phyloP scores from a whole-genome alignment of 2,329 filamentous ascomycete species.

The Exophiala viscosa region DNA sequence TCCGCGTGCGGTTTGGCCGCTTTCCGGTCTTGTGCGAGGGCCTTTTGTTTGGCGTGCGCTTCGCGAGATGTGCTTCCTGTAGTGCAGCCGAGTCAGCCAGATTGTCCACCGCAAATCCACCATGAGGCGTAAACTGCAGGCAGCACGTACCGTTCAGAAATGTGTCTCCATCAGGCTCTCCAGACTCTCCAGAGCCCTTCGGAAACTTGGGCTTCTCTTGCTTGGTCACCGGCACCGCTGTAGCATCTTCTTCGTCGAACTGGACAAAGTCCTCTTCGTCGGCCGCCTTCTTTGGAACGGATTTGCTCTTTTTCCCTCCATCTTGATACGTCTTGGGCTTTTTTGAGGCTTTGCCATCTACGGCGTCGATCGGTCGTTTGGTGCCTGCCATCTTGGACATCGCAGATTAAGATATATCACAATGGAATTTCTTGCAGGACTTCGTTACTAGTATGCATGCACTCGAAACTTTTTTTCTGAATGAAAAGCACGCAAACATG shows the following conservation, averaged over 20 bases:
- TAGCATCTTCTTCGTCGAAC: slow-evolving; percentile 1
- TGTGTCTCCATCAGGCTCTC: slow-evolving; percentile 3
- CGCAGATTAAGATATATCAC: not conserved
- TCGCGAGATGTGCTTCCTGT: slow-evolving; percentile 70
- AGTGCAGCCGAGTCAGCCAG: slow-evolving; percentile 1
- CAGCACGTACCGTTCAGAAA: slow-evolving; percentile 14
- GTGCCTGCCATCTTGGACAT: slow-evolving; percentile 23
- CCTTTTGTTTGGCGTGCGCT: slow-evolving; percentile 89
- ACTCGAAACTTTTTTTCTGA: not conserved
- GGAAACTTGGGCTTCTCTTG: not conserved
- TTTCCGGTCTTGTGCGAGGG: slow-evolving; percentile 81
- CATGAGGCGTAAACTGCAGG: not conserved
- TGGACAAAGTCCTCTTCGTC: slow-evolving; percentile 1
- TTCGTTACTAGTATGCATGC: not conserved
- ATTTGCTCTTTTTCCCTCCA: slow-evolving; percentile 2
- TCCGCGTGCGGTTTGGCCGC: slow-evolving; percentile 90
- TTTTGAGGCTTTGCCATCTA: slow-evolving; percentile 16
- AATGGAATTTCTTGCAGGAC: not conserved
- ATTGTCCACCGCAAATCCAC: not conserved
- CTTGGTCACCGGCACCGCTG: not conserved
- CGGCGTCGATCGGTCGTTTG: slow-evolving; percentile 12
- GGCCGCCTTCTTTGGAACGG: not conserved
- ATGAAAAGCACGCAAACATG: not conserved
- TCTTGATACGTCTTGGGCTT: not conserved
- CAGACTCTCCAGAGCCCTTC: not conserved